Evolutionary conservation across 2,329 filamentous ascomycete species (phyloP), one percentile per base, ranked within the genome.

Genomic region (Talaromyces atroroseus): DNA sequence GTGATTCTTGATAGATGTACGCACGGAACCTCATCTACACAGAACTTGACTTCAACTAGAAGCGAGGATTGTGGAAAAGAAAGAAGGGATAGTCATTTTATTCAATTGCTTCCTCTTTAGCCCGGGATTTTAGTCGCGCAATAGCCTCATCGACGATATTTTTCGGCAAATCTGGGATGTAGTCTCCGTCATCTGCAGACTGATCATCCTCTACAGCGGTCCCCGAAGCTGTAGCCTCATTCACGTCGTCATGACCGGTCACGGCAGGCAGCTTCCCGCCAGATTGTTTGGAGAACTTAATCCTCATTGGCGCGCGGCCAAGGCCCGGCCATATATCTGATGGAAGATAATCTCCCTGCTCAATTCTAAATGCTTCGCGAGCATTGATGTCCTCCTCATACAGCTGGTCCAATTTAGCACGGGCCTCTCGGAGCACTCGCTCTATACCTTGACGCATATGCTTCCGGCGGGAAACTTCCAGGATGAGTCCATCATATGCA

Each of bases 261-360:
- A 58, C 46, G n/a, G 57, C 62, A 21, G 59, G 62, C 2, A 74
- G 60, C 18, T 64, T 67, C 18, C 68, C 71, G 1, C 71, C 72
- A 2, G 68, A 65, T 52, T 74, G 60, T 20, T 71, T 69, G 26
- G 60, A 63, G 45, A 74, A 75, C 51, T 69, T 66, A 26, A 73
- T 77, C 58, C 72, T 77, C 62, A 82, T 82, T 24, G 78, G 80
- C n/a, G 76, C 80, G 60, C 81, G 67, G 45, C 65, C 82, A 70
- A 94, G 82, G 1, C 87, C 88, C 0, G 85, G 86, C 90, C 91
- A 96, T 21, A 96, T 83, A 69, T 96, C 91, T 0, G 87, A 86
- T 0, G 94, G 94, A 11, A 99, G 74, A 68, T 85, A 95, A 61
- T 95, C 90, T 7, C 91, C 92, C 12, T 94, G 86, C 45, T 95